A percentile compares a stretch with the other conserved stretches of the same genome.
phyloP scores from a whole-genome alignment of 2,329 filamentous ascomycete species.

The Talaromyces islandicus region DNA sequence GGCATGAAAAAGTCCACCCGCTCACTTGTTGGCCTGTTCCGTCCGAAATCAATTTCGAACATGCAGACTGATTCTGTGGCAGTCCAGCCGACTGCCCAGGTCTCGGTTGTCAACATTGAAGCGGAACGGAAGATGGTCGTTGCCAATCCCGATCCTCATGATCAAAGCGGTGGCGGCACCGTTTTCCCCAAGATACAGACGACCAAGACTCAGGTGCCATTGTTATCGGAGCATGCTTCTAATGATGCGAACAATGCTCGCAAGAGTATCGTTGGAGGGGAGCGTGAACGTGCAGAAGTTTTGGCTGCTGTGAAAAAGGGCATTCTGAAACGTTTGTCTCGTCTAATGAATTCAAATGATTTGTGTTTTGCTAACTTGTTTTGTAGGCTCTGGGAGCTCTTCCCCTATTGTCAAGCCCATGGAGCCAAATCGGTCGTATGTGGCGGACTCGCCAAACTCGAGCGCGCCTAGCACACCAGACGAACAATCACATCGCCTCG shows the following conservation, averaged over 20 bases:
- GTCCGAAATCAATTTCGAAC: constrained; percentile 86
- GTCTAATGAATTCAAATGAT: neutral
- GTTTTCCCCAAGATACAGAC: constrained; percentile 79
- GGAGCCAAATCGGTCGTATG: constrained; percentile 45
- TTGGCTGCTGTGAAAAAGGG: constrained; percentile 90
- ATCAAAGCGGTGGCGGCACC: constrained; percentile 64
- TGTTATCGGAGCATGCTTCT: constrained; percentile 33
- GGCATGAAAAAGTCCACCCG: constrained; percentile 93
- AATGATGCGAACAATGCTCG: constrained; percentile 38
- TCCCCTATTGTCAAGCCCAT: constrained; percentile 61
- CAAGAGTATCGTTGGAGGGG: constrained; percentile 86
- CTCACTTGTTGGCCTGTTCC: constrained; percentile 87
- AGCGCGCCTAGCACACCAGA: constrained; percentile 87
- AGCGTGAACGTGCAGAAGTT: constrained; percentile 84
- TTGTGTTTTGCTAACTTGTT: constrained; percentile 18
- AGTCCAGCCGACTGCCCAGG: constrained; percentile 64
- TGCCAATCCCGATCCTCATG: constrained; percentile 59
- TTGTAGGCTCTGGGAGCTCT: constrained; percentile 56
- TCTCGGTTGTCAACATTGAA: constrained; percentile 94
- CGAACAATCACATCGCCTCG: constrained; percentile 51
- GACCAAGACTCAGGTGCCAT: constrained; percentile 51
- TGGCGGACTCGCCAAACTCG: constrained; percentile 73
- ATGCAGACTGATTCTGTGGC: constrained; percentile 63
- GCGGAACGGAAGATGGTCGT: constrained; percentile 82
- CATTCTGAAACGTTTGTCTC: constrained; percentile 76